These are phyloP conservation scores for Pythium brachiatum DNA, from an alignment of 352 stramenopile species.

Conservation along the genomic window DNA sequence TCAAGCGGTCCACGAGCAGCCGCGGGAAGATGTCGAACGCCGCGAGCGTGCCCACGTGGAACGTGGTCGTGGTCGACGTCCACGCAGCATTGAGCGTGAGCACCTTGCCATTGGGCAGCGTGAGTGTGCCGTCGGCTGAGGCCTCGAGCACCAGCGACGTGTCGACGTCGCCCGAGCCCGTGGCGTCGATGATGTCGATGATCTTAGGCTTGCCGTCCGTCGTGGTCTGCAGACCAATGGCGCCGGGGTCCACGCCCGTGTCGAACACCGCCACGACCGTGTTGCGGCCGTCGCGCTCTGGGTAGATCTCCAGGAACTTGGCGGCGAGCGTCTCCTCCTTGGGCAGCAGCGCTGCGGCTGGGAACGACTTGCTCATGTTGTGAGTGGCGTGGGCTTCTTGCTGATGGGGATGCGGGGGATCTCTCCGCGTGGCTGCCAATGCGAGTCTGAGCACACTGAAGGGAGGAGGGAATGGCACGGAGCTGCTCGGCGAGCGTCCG, in stretches of 20 bases:
- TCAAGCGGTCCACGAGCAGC: constrained; percentile 63
- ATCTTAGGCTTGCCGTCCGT: constrained; percentile 90
- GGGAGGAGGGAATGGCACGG: neutral
- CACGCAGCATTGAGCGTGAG: constrained; percentile 80
- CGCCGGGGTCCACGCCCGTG: constrained; percentile 93
- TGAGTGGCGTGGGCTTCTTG: constrained; percentile 1
- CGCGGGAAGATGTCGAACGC: constrained; percentile 90
- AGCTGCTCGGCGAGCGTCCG: neutral
- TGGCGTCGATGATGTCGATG: constrained; percentile 95
- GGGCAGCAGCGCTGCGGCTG: constrained; percentile 71
- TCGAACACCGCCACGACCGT: constrained; percentile 95
- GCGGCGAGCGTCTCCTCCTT: constrained; percentile 91
- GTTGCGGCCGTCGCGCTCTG: constrained; percentile 88
- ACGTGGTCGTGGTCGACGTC: constrained; percentile 50
- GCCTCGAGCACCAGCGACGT: constrained; percentile 63
- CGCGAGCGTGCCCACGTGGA: constrained; percentile 80
- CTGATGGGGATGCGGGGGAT: neutral
- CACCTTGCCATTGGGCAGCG: constrained; percentile 34
- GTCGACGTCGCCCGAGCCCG: constrained; percentile 91
- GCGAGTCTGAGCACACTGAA: neutral
- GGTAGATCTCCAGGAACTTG: constrained; percentile 75
- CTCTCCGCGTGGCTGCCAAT: constrained; percentile 6
- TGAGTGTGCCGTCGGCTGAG: constrained; percentile 43
- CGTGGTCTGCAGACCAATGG: constrained; percentile 83
- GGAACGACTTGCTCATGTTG: constrained; percentile 67